Evolutionary conservation across 805 yeast species (phyloP).

Genomic region (Saccharomycopsis babjevae): DNA sequence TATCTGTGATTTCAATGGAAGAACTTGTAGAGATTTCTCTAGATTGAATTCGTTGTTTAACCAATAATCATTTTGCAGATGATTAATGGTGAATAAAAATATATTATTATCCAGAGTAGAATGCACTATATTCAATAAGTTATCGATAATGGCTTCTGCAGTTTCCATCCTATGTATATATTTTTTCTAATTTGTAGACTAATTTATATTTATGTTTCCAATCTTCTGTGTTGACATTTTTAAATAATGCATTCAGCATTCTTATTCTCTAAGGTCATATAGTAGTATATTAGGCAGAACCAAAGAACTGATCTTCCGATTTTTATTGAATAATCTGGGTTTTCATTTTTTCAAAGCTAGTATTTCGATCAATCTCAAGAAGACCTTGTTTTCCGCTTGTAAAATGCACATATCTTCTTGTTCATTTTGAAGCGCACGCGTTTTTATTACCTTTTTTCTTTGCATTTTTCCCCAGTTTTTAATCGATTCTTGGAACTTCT

Average conservation of each 20-base stretch:
- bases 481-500: neutral
- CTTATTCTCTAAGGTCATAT: too few relatives aligned
- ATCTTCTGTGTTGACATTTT: too few relatives aligned
- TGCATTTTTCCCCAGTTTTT: neutral
- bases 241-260: too few relatives aligned
- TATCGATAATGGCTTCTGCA: neutral
- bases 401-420: too few relatives aligned
- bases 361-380: too few relatives aligned
- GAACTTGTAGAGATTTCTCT: conserved; percentile 5
- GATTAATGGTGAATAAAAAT: neutral
- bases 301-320: too few relatives aligned
- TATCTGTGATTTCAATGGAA: conserved; percentile 10
- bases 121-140: neutral
- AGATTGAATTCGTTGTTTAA: conserved; percentile 11
- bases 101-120: neutral
- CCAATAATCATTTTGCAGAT: conserved; percentile 1
- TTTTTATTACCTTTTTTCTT: neutral
- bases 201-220: neutral
- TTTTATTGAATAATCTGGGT: too few relatives aligned
- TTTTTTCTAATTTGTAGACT: too few relatives aligned
- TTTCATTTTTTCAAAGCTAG: too few relatives aligned
- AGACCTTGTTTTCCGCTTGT: too few relatives aligned
- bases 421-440: too few relatives aligned
- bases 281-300: too few relatives aligned
- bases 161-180: neutral